Percentiles rank a stretch among this genome's conserved stretches.
These are phyloP conservation scores for Fusarium circinatum DNA, from an alignment of 2,329 filamentous ascomycete genomes.

Conservation along the genomic window DNA sequence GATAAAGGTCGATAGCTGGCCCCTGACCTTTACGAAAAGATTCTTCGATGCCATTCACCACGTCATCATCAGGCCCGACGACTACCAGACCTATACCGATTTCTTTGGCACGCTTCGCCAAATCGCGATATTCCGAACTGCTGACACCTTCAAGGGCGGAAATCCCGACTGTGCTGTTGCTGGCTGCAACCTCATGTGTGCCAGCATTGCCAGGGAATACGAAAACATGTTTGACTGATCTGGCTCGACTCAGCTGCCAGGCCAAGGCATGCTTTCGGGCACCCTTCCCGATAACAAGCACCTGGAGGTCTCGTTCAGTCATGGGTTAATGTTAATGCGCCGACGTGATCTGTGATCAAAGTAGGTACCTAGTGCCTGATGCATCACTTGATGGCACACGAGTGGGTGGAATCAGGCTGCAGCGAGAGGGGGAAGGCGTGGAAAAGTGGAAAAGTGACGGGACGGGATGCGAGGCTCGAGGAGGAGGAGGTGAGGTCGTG, in stretches of 20 bases:
- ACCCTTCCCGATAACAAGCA: constrained; percentile 79
- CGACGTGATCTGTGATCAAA: not conserved
- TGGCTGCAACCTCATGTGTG: constrained; percentile 52
- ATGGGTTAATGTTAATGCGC: not conserved
- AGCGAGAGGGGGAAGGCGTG: not conserved
- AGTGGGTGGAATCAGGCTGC: too few species aligned
- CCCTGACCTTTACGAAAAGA: constrained; percentile 60
- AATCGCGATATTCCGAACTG: constrained; percentile 69
- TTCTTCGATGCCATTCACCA: constrained; percentile 79
- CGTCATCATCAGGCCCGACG: constrained; percentile 78
- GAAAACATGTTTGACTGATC: constrained; percentile 68
- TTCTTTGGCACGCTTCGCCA: constrained; percentile 70
- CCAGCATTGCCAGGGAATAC: constrained; percentile 73
- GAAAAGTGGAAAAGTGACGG: not conserved
- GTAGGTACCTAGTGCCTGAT: not conserved
- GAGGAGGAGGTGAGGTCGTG: not conserved
- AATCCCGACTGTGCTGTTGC: constrained; percentile 59
- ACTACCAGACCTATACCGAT: constrained; percentile 74
- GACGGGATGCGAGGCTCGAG: not conserved
- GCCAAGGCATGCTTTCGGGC: constrained; percentile 81
- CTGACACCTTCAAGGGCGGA: constrained; percentile 60
- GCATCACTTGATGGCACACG: not conserved
- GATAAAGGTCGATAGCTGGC: not conserved
- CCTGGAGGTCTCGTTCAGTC: constrained; percentile 25
- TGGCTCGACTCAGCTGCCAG: constrained; percentile 77